A percentile compares a stretch with the other conserved stretches of the same genome.
phyloP scores from a whole-genome alignment of 2,329 filamentous ascomycete species.

The Exophiala spinifera region DNA sequence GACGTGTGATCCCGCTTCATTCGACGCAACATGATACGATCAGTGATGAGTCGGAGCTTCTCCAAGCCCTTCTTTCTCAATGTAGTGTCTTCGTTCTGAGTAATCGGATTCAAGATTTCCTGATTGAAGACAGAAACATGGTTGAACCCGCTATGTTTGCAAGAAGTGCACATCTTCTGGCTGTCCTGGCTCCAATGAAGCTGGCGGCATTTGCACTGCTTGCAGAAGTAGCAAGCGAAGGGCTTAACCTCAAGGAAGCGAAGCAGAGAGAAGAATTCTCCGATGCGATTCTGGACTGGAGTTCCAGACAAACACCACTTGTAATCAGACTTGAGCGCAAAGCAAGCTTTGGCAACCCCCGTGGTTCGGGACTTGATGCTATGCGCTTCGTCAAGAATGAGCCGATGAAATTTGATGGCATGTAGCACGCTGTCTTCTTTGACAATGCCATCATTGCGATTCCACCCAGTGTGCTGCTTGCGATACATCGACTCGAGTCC shows the following conservation, averaged over 20 bases:
- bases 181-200: slow-evolving; percentile 80
- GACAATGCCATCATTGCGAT: slow-evolving; percentile 71
- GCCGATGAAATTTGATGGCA: slow-evolving; percentile 78
- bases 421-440: slow-evolving; percentile 80
- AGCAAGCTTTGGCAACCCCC: slow-evolving; percentile 91
- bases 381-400: slow-evolving; percentile 93
- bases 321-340: slow-evolving; percentile 80
- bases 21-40: slow-evolving; percentile 91
- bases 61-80: slow-evolving; percentile 67
- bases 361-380: slow-evolving; percentile 82
- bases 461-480: slow-evolving; percentile 88
- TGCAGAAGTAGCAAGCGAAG: slow-evolving; percentile 93
- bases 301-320: slow-evolving; percentile 97
- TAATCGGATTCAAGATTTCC: slow-evolving; percentile 81
- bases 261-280: slow-evolving; percentile 92
- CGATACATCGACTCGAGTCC: slow-evolving; percentile 86
- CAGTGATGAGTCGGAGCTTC: slow-evolving; percentile 84
- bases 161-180: slow-evolving; percentile 67
- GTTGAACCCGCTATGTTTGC: slow-evolving; percentile 63
- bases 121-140: slow-evolving; percentile 88
- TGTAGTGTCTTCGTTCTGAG: slow-evolving; percentile 52
- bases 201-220: slow-evolving; percentile 73
- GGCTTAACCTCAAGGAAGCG: slow-evolving; percentile 86
- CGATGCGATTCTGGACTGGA: slow-evolving; percentile 93
- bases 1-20: slow-evolving; percentile 91